Evolutionary conservation across 2,329 filamentous ascomycete species (phyloP), one percentile per base, ranked within the genome.

Genomic region (Phyllosticta capitalensis): DNA sequence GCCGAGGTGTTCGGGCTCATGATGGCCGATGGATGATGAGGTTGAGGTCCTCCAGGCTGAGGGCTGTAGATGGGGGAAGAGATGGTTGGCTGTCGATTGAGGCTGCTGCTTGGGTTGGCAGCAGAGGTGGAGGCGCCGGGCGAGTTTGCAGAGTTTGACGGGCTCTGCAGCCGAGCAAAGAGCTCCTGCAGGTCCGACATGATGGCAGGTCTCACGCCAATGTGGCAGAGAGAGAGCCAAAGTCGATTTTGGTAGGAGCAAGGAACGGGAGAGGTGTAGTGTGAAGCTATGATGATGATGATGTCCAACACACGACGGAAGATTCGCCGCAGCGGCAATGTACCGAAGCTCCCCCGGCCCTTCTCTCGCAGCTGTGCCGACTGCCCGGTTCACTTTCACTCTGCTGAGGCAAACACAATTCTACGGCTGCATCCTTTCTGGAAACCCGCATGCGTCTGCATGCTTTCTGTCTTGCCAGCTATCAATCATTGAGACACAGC

Each of bases 41-140:
- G 81, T 54, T 81, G 79, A 22, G 79, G 79, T 60, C 78, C 79
- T 61, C 74, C 70, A 19, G 75, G 75, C 9, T 79, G 78, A 55
- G 83, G 82, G 51, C 81, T 83, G 66, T 80, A 80, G 58, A 83
- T 69, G 38, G 81, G 79, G 50, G 83, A 84, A 14, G 82, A 81
- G 28, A 84, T 81, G 19, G 79, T 78, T 38, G 83, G 81, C 62
- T 79, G 78, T 60, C 79, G 79, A 65, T 84, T 81, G 54, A 64
- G 63, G 56, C 64, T 63, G 49, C 60, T 51, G 48, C 51, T 30
- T 20, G 20, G 22, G 55, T 56, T 54, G 38, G 57, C 61, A 53
- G 52, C 59, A 49, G 58, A 33, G 22, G 51, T 48, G 21, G 54
- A 55, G 20, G 59, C 55, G 59, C 55, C 59, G 24, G 62, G 61